These are phyloP conservation scores for Paxillus involutus DNA, from an alignment of 768 basidiomycete species.

Conservation along the genomic window DNA sequence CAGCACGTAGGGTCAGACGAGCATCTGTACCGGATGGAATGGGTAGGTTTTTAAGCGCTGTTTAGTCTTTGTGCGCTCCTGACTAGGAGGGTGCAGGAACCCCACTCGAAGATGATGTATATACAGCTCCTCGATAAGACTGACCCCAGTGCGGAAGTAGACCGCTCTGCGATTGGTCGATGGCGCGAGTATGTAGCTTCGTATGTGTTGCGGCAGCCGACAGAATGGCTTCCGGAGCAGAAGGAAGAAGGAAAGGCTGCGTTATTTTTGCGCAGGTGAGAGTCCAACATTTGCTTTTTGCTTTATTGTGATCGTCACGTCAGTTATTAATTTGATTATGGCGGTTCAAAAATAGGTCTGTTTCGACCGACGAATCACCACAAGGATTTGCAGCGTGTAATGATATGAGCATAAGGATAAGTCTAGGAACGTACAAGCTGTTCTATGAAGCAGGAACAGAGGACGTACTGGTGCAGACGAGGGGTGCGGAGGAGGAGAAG, in stretches of 20 bases:
- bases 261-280: slow-evolving; percentile 61
- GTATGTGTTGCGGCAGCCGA: slow-evolving; percentile 68
- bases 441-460: slow-evolving; percentile 68
- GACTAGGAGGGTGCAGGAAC: slow-evolving; percentile 43
- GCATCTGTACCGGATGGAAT: slow-evolving; percentile 75
- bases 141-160: slow-evolving; percentile 65
- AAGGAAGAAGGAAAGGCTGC: slow-evolving; percentile 34
- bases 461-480: slow-evolving; percentile 46
- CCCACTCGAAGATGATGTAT: slow-evolving; percentile 51
- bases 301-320: slow-evolving; percentile 10
- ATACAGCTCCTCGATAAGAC: slow-evolving; percentile 59
- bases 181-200: slow-evolving; percentile 78
- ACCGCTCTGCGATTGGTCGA: slow-evolving; percentile 47
- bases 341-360: slow-evolving; percentile 49
- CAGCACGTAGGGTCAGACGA: slow-evolving; percentile 72
- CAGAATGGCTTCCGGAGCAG: slow-evolving; percentile 62
- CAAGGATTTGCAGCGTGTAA: slow-evolving; percentile 13
- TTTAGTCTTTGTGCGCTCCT: slow-evolving; percentile 8
- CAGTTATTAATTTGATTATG: slow-evolving; percentile 26
- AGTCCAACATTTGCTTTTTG: slow-evolving; percentile 1
- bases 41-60: slow-evolving; percentile 49
- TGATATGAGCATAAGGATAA: slow-evolving; percentile 49
- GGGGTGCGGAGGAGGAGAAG: slow-evolving; percentile 34
- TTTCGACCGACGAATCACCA: slow-evolving; percentile 36
- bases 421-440: slow-evolving; percentile 62